Evolutionary conservation across 1,284 basidiomycete species (phyloP).

Genomic region (Austroboletus rostrupii): DNA sequence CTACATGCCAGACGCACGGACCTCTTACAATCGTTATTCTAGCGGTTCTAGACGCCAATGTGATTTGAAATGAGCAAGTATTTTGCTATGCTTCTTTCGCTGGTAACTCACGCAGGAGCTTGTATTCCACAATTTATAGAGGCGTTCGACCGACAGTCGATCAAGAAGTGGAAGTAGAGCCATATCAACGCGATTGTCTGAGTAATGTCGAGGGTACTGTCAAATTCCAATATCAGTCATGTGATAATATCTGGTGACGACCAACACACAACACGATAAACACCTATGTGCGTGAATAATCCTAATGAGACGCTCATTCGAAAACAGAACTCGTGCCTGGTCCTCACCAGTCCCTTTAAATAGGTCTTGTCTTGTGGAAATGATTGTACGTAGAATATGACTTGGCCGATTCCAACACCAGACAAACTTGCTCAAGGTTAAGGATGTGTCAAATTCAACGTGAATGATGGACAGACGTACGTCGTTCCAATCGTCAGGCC

Average conservation of each 20-base stretch:
- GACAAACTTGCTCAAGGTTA: constrained; percentile 13
- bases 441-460: neutral
- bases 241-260: neutral
- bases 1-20: neutral
- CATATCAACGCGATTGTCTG: constrained; percentile 1
- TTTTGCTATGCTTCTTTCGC: neutral
- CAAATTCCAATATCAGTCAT: neutral
- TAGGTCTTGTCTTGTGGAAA: constrained; percentile 17
- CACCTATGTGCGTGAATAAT: neutral
- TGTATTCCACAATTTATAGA: neutral
- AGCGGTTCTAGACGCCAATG: constrained; percentile 1
- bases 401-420: constrained; percentile 15
- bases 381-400: constrained; percentile 13
- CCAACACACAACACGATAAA: neutral
- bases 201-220: constrained; percentile 4
- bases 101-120: constrained; percentile 14
- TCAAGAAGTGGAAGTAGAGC: constrained; percentile 1
- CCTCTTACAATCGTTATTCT: constrained; percentile 1
- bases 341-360: constrained; percentile 4
- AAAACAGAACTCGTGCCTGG: neutral
- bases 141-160: constrained; percentile 7
- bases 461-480: constrained; percentile 3
- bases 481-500: constrained; percentile 4
- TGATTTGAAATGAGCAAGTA: neutral
- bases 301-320: neutral